phyloP scores from a whole-genome alignment of 176 grass and related monocot species.

The Miscanthus lutarioriparius region DNA sequence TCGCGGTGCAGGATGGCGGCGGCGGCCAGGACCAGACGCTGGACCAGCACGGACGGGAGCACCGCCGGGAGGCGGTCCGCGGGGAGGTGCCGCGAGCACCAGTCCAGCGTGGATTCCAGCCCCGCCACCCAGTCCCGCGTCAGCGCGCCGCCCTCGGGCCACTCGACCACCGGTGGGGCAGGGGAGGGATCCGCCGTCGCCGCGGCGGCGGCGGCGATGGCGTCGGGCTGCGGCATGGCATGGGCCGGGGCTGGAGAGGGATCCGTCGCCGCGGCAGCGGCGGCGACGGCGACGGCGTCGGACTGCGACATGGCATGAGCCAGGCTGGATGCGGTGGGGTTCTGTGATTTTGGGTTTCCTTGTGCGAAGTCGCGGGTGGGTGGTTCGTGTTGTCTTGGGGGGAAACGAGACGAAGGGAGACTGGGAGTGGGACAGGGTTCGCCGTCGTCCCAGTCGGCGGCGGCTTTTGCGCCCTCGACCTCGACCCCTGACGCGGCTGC shows the following conservation, averaged over 20 bases:
- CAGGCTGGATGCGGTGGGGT: background rate
- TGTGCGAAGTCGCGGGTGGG: background rate
- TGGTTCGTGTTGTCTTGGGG: background rate
- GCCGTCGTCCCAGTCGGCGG: background rate
- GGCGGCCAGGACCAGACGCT: constrained; percentile 66
- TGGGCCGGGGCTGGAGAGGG: background rate
- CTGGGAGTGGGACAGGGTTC: background rate
- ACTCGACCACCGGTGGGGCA: constrained; percentile 36
- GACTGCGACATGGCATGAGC: constrained; percentile 44
- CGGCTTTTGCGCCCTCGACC: background rate
- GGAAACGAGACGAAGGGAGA: background rate
- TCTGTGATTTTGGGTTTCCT: background rate
- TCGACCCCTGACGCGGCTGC: background rate
- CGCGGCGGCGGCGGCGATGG: background rate
- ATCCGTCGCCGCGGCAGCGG: background rate
- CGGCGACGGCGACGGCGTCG: background rate
- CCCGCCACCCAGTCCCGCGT: constrained; percentile 63
- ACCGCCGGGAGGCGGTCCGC: constrained; percentile 60
- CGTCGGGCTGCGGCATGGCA: constrained; percentile 40
- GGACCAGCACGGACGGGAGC: constrained; percentile 56
- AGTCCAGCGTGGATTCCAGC: constrained; percentile 59
- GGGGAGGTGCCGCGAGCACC: constrained; percentile 75
- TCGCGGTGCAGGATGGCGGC: constrained; percentile 84
- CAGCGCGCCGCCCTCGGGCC: constrained; percentile 60
- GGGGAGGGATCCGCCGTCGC: background rate